These are phyloP conservation scores for Saksenaea oblongispora DNA, from an alignment of 371 early-diverging fungal genomes.

Conservation along the genomic window DNA sequence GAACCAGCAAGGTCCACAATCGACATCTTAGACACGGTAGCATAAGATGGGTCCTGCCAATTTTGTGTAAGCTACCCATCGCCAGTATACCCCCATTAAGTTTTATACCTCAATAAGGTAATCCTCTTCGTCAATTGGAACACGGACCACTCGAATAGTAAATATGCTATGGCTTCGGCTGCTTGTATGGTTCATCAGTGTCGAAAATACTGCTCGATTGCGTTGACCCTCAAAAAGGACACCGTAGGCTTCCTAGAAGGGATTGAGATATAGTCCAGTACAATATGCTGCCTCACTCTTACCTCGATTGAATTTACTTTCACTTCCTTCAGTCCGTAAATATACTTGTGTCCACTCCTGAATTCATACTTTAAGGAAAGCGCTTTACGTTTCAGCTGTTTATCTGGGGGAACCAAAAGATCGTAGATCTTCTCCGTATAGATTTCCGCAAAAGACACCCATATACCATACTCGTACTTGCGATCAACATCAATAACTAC, in stretches of 20 bases:
- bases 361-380: conserved; percentile 61
- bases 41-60: conserved; percentile 45
- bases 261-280: neutral
- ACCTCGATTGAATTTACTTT: conserved; percentile 54
- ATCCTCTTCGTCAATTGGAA: conserved; percentile 53
- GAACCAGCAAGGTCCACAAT: conserved; percentile 98
- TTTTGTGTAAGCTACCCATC: neutral
- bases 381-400: conserved; percentile 35
- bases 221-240: conserved; percentile 62
- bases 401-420: conserved; percentile 58
- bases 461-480: conserved; percentile 67
- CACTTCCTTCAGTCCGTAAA: conserved; percentile 60
- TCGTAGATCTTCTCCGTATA: conserved; percentile 88
- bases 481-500: conserved; percentile 42
- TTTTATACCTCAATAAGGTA: conserved; percentile 53
- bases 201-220: conserved; percentile 66
- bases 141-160: conserved; percentile 64
- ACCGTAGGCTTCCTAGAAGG: conserved; percentile 54
- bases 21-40: conserved; percentile 61
- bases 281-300: neutral
- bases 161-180: conserved; percentile 76
- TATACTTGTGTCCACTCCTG: conserved; percentile 58
- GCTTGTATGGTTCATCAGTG: conserved; percentile 61
- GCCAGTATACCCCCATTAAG: conserved; percentile 13
- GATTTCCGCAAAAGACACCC: conserved; percentile 81